Evolutionary conservation across 306 rosid species (phyloP), one percentile per base, ranked within the genome.

Genomic region (Vicia villosa): DNA sequence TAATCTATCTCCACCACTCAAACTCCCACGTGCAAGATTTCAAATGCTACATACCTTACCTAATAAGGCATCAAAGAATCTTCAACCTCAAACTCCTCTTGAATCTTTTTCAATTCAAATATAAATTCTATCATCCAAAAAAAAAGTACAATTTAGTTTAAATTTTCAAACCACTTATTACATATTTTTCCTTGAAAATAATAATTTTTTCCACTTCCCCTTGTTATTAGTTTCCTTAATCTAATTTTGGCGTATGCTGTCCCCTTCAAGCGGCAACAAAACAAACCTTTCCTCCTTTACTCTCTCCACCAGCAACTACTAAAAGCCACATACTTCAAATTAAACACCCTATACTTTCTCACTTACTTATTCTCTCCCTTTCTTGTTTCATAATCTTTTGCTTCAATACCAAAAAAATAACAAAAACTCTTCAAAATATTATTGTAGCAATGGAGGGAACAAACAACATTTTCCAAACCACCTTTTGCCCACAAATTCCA

Each of bases 251-350:
- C 77, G 85, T 77, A 70, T 54, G 49, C 71, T 79, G 92, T 83
- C 90, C 92, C 73, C 69, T 84, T 86, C 84, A 70, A 82, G 71
- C 95, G 89, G 62, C 14, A 56, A 5, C 4, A 56, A 56, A 85
- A 84, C 77, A 87, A 87, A 78, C 84, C 65, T 58, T 76, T 36
- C 10, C 67, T 72, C 70, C 30, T 38, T 42, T 14, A 76, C 79
- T 84, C 85, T 80, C 74, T 82, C 84, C 84, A 45, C 51, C 2
- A 52, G 63, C 66, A 67, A 52, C 59, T 59, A 66, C 68, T 67
- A 16, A 36, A 75, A 72, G 11, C 81, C 81, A 67, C 75, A 60
- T 7, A 38, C 74, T 71, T 59, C 63, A 55, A 63, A 45, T 52
- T 52, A 52, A 50, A 24, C 37, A 43, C 72, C 66, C 73, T 68